phyloP scores from a whole-genome alignment of 2,329 filamentous ascomycete species.

The Aspergillus eucalypticola region DNA sequence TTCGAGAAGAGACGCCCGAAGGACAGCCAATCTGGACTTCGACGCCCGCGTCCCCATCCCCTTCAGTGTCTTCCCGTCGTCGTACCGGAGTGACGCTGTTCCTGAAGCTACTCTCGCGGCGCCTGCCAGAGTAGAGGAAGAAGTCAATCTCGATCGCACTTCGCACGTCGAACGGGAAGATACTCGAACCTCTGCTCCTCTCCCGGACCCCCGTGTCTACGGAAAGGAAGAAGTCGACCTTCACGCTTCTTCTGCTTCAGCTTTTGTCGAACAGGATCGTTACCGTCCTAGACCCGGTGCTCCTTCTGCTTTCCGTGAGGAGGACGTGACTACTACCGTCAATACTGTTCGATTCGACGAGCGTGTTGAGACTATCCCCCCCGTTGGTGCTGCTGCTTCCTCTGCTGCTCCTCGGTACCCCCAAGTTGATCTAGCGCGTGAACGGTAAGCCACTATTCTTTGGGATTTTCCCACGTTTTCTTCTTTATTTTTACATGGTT shows the following conservation, averaged over 20 bases:
- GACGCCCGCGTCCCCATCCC: conserved; percentile 98
- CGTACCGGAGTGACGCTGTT: conserved; percentile 79
- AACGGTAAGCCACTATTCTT: conserved; percentile 48
- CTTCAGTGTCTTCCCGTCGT: conserved; percentile 99
- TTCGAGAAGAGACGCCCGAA: conserved; percentile 72
- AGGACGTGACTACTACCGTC: no score
- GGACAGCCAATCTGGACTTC: conserved; percentile 99
- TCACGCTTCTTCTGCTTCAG: conserved; percentile 45
- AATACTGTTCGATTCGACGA: conserved; percentile 32
- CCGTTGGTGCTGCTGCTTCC: not conserved
- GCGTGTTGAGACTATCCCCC: conserved; percentile 19
- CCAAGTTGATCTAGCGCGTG: conserved; percentile 53
- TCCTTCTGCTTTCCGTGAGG: conserved; percentile 11
- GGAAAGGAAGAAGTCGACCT: conserved; percentile 86
- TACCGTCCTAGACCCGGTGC: conserved; percentile 1
- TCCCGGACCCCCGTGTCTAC: conserved; percentile 66
- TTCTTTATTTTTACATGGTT: conserved; percentile 9
- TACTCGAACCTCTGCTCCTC: conserved; percentile 71
- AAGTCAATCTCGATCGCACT: conserved; percentile 72
- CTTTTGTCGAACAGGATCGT: conserved; percentile 48
- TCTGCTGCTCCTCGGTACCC: conserved; percentile 34
- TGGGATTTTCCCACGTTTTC: conserved; percentile 17
- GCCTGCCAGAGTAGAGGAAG: conserved; percentile 74
- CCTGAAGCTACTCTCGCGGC: conserved; percentile 64
- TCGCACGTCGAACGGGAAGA: conserved; percentile 97